phyloP scores from a whole-genome alignment of 768 basidiomycete species.

The Rhodosporidiobolus odoratus region DNA sequence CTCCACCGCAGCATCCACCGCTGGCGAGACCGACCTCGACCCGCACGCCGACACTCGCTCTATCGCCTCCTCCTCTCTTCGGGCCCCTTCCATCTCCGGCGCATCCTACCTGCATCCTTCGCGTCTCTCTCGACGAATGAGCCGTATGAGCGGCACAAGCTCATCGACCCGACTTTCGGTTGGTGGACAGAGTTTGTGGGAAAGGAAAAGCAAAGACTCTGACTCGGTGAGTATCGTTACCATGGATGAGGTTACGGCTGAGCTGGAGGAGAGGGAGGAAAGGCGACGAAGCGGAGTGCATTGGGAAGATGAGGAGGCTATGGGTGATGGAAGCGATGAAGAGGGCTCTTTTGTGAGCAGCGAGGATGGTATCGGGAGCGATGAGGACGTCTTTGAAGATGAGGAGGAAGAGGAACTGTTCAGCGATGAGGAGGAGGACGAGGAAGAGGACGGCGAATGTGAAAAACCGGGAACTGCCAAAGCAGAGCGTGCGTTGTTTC shows the following conservation, averaged over 20 bases:
- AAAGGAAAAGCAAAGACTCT: constrained; percentile 23
- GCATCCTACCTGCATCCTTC: constrained; percentile 6
- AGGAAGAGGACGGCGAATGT: constrained; percentile 15
- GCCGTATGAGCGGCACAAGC: constrained; percentile 26
- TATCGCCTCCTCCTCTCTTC: constrained; percentile 17
- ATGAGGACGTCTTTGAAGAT: constrained; percentile 60
- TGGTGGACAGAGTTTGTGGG: constrained; percentile 33
- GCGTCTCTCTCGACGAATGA: constrained; percentile 15
- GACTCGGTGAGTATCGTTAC: constrained; percentile 59
- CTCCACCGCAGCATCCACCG: constrained; percentile 1
- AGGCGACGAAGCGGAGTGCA: constrained; percentile 38
- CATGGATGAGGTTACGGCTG: constrained; percentile 95
- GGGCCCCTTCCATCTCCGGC: constrained; percentile 6
- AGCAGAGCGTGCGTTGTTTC: constrained; percentile 16
- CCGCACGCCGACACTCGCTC: constrained; percentile 19
- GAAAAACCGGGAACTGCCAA: constrained; percentile 8
- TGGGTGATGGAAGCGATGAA: constrained; percentile 53
- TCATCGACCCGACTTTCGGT: constrained; percentile 4
- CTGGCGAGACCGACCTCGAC: background rate
- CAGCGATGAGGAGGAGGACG: constrained; percentile 14
- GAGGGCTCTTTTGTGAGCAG: constrained; percentile 49
- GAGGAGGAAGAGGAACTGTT: constrained; percentile 95
- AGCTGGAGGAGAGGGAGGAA: constrained; percentile 61
- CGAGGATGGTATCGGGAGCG: constrained; percentile 53
- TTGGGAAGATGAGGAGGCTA: constrained; percentile 51